Base-by-base conservation (phyloP, 768 basidiomycete genomes). In the Kwoniella heveanensis region DNA sequence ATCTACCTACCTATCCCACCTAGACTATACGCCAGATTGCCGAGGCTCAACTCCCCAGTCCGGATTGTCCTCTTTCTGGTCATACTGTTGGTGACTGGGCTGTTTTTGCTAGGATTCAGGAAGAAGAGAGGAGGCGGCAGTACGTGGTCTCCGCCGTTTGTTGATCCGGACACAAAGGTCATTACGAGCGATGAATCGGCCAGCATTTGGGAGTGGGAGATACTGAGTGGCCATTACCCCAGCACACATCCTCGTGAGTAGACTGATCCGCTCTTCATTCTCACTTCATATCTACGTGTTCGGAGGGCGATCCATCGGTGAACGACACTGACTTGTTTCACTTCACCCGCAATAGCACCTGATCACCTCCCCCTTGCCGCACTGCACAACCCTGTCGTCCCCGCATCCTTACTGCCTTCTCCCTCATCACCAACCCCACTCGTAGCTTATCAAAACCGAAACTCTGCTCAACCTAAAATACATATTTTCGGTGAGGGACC, bases 171-270 rank as follows among this genome's bases (percentile, higher is more conserved):
- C 56, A 80, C 80, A 22, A 56, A 69, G 51, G 77, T 82, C 22
- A 65, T 82, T 19, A 71, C 70, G 1, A 65, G 66, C 24, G 79
- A 89, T 61, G 92, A 97, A 74, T 77, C 96, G 46, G 90, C 89
- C 73, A 84, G 88, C 60, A 90, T 99, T 79, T 98, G 94, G 94
- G 83, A 88, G 64, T 98, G 93, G 93, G 95, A 99, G 81, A 85
- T 98, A 60, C 83, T 86, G 30, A 90, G 91, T 66, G 96, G 96
- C 0, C 93, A 96, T 81, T 92, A 92, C 83, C 95, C 95, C 9
- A 93, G 90, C 80, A 84, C 85, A 57, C 84, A 86, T 60, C 83
- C 84, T 71, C 85, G 93, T 92, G 80, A 75, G 90, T 84, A 9
- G n/a, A 22, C 15, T 6, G 39, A n/a, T n/a, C n/a, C n/a, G n/a